A percentile compares a stretch with the other conserved stretches of the same genome.
Conservation (phyloP, 352 stramenopile species). For the Phytophthora constricta region DNA sequence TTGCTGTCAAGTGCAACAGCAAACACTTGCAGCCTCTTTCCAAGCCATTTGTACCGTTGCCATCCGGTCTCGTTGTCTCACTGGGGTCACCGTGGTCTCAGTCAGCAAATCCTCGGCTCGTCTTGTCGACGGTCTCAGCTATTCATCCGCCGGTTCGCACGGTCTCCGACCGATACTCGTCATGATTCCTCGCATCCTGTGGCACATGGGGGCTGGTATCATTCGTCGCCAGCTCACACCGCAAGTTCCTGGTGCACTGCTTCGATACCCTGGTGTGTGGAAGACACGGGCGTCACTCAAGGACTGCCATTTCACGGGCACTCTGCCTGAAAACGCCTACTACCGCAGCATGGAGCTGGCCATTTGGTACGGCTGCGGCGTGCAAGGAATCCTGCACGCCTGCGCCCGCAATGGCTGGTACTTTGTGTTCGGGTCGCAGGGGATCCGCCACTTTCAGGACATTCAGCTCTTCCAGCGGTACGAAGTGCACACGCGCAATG, state of each 20-base stretch:
- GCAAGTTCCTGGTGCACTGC: slow-evolving; percentile 49
- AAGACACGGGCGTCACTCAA: slow-evolving; percentile 60
- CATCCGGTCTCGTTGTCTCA: too few species aligned
- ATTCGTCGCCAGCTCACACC: slow-evolving; percentile 55
- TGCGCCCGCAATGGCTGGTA: slow-evolving; percentile 66
- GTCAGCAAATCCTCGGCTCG: not conserved
- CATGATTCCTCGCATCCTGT: slow-evolving; percentile 76
- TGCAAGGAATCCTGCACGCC: slow-evolving; percentile 63
- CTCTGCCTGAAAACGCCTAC: slow-evolving; percentile 70
- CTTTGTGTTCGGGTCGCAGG: slow-evolving; percentile 77
- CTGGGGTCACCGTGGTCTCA: too few species aligned
- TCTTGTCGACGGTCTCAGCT: slow-evolving; percentile 17
- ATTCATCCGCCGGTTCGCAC: not conserved
- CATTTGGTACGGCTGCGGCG: slow-evolving; percentile 73
- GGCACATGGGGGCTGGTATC: slow-evolving; percentile 69
- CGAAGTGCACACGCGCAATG: slow-evolving; percentile 72
- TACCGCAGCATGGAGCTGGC: slow-evolving; percentile 78
- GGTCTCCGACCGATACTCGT: not conserved
- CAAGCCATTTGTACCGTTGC: too few species aligned
- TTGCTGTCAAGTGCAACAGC: too few species aligned
- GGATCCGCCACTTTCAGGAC: slow-evolving; percentile 64
- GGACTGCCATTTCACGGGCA: slow-evolving; percentile 61
- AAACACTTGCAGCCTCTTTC: too few species aligned
- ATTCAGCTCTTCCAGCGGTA: slow-evolving; percentile 61
- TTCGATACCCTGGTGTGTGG: slow-evolving; percentile 66